Conservation (phyloP, 1,284 basidiomycete species). For the Malassezia furfur region DNA sequence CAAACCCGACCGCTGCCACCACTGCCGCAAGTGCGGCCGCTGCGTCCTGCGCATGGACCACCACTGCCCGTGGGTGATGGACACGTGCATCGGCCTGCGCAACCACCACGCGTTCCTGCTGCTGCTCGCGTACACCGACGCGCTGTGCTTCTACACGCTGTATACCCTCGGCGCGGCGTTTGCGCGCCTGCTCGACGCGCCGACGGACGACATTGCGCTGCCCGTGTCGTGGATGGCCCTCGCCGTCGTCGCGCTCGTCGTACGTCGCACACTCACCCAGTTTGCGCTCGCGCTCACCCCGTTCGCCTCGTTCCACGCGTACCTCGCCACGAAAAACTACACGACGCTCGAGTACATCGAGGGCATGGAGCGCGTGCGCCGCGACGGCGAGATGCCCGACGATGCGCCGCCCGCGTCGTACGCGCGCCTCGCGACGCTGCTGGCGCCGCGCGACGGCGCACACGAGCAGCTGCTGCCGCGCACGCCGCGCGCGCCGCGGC, state of each 20-base stretch:
- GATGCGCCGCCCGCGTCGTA: not conserved
- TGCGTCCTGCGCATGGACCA: constrained; percentile 68
- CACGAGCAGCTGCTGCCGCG: not conserved
- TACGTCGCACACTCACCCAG: constrained; percentile 5
- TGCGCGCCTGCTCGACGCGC: not conserved
- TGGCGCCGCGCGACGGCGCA: not conserved
- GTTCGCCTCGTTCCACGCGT: constrained; percentile 41
- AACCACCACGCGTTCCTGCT: constrained; percentile 86
- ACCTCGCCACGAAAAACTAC: constrained; percentile 43
- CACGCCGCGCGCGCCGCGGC: not conserved
- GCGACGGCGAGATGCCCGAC: not conserved
- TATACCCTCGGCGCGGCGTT: constrained; percentile 6
- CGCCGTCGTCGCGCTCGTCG: constrained; percentile 10
- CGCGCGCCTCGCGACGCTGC: not conserved
- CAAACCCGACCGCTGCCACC: constrained; percentile 65
- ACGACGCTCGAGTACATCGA: constrained; percentile 50
- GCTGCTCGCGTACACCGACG: constrained; percentile 55
- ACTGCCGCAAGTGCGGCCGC: constrained; percentile 64
- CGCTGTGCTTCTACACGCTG: not conserved
- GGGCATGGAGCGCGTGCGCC: constrained; percentile 16
- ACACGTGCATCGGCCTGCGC: constrained; percentile 59
- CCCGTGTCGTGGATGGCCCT: constrained; percentile 47
- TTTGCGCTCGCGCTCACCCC: constrained; percentile 27
- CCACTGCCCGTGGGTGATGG: constrained; percentile 63
- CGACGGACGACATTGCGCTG: constrained; percentile 17